Evolutionary conservation across 495 filamentous ascomycete genomes (phyloP), one percentile per base, ranked within the genome.

Genomic region (Staphylotrichum tortipilum): DNA sequence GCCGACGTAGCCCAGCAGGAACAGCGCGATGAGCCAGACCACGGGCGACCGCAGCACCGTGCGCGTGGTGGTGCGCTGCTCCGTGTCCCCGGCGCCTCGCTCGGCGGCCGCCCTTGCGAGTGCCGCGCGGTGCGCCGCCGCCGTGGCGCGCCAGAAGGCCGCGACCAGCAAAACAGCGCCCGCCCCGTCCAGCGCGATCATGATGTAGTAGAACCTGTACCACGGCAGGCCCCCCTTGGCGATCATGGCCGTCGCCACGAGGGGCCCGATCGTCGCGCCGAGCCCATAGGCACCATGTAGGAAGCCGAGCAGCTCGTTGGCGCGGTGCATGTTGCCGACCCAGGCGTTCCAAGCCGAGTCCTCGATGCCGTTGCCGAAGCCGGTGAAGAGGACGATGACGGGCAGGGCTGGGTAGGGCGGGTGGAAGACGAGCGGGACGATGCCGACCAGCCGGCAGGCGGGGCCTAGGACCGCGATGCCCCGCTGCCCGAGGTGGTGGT

Each of bases 281-380:
- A 84, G 64, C 1, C 88, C 88, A 66, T 94, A 94, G 14, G 72
- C 62, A 5, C 88, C 88, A 60, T 91, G 86, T 0, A 85, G 63
- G 35, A 81, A 65, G 1, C 88, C 85, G 3, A 92, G 75, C 11
- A 86, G 68, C 41, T 83, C 81, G 40, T 88, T 89, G 4, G 79
- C 71, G 22, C 78, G 78, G 14, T 78, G 73, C 59, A 94, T 77
- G 53, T 87, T 88, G 7, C 86, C 86, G 48, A 85, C 79, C 71
- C 86, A 94, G 1, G 88, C 84, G 59, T 94, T 94, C 70, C 83
- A 89, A 22, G 82, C 76, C 0, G 83, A 81, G 42, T 92, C 76
- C 42, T 80, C 78, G 44, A 85, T 65, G 7, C 85, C 87, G 49
- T 81, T 76, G 3, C 87, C 88, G 40, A 85, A 79, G 0, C 89